Conservation (phyloP, 2,329 filamentous ascomycete species). For the Colletotrichum falcatum region DNA sequence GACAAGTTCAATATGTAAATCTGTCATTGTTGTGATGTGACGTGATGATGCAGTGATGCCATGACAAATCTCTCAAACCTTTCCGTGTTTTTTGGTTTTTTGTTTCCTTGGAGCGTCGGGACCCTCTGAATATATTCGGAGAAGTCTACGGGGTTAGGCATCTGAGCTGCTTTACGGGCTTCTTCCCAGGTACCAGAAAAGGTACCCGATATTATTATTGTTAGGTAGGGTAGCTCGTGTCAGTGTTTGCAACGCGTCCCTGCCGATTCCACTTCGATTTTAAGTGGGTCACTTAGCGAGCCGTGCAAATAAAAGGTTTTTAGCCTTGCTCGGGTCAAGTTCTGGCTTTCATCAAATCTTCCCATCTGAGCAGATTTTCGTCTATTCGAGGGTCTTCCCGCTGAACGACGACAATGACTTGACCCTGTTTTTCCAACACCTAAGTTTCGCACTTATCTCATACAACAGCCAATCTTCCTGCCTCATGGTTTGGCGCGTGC, state of each 20-base stretch:
- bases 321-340: slow-evolving; percentile 23
- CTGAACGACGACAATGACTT: slow-evolving; percentile 37
- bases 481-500: slow-evolving; percentile 10
- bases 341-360: background rate
- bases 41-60: background rate
- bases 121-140: background rate
- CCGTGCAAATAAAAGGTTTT: slow-evolving; percentile 35
- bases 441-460: slow-evolving; percentile 38
- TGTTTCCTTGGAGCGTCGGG: background rate
- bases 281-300: slow-evolving; percentile 37
- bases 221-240: background rate
- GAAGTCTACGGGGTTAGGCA: background rate
- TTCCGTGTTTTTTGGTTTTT: no score
- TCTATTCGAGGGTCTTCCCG: slow-evolving; percentile 29
- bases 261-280: slow-evolving; percentile 35
- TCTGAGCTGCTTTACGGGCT: background rate
- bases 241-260: background rate
- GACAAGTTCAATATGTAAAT: slow-evolving; percentile 40
- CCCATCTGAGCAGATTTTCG: slow-evolving; percentile 17
- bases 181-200: no score
- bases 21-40: background rate
- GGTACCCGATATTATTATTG: background rate
- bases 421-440: background rate
- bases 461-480: slow-evolving; percentile 8
- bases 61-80: background rate